These are phyloP conservation scores for Fusarium pseudograminearum DNA, from an alignment of 2,329 filamentous ascomycete species.

Conservation along the genomic window DNA sequence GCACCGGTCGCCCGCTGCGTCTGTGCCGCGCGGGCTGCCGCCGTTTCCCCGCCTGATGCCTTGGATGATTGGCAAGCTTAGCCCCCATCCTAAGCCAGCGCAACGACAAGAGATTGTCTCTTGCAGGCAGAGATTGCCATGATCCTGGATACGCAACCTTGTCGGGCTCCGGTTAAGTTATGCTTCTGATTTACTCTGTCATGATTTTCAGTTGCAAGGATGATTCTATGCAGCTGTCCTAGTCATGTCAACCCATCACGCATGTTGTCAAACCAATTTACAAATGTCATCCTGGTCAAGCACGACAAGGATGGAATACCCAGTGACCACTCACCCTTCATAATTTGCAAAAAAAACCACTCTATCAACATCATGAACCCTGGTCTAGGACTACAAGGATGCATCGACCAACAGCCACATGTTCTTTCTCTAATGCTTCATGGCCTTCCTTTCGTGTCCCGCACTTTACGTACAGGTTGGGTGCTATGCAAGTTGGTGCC, in stretches of 20 bases:
- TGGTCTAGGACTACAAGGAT: conserved; percentile 24
- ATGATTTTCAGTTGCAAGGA: conserved; percentile 19
- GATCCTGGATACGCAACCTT: conserved; percentile 27
- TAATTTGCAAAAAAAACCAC: conserved; percentile 2
- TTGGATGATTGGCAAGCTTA: conserved; percentile 42
- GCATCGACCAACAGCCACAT: conserved; percentile 20
- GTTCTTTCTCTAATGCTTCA: conserved; percentile 10
- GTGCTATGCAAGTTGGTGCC: conserved; percentile 23
- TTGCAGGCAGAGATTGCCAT: conserved; percentile 36
- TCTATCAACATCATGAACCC: conserved; percentile 7
- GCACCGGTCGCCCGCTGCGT: conserved; percentile 35
- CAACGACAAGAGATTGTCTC: conserved; percentile 39
- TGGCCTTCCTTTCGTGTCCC: conserved; percentile 2
- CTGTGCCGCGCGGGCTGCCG: conserved; percentile 39
- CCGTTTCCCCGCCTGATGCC: conserved; percentile 30
- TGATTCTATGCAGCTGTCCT: conserved; percentile 20
- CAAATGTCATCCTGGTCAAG: conserved; percentile 10
- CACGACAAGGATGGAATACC: conserved; percentile 9
- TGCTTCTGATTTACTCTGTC: conserved; percentile 8
- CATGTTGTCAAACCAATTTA: conserved; percentile 20
- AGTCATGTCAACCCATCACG: conserved; percentile 35
- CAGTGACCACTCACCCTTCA: conserved; percentile 5
- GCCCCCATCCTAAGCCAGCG: conserved; percentile 38
- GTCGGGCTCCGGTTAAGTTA: conserved; percentile 27
- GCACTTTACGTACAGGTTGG: conserved; percentile 11